A percentile compares a stretch with the other conserved stretches of the same genome.
Evolutionary conservation across 805 yeast species (phyloP).

Genomic region (Yamadazyma phyllophila): DNA sequence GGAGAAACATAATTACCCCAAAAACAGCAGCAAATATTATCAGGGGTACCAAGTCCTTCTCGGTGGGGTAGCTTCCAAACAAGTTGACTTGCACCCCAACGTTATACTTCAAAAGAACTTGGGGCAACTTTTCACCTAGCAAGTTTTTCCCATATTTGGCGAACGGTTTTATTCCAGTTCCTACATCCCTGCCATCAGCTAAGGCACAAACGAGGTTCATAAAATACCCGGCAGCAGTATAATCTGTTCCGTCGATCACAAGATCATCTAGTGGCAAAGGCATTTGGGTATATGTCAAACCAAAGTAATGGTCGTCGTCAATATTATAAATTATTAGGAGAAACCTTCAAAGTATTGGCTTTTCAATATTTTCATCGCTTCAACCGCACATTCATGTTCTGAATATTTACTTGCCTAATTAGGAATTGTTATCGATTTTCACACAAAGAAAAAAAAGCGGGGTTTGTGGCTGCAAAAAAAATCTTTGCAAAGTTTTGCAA

Average conservation of each 20-base stretch:
- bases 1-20: slow-evolving; percentile 44
- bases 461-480: slow-evolving; percentile 7
- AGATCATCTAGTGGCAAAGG: background rate
- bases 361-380: background rate
- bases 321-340: too few relatives aligned
- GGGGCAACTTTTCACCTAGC: slow-evolving; percentile 40
- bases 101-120: slow-evolving; percentile 33
- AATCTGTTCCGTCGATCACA: slow-evolving; percentile 6
- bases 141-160: slow-evolving; percentile 20
- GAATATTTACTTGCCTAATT: slow-evolving; percentile 3
- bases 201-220: slow-evolving; percentile 22
- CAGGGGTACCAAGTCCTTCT: slow-evolving; percentile 55
- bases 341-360: background rate
- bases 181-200: slow-evolving; percentile 26
- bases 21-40: slow-evolving; percentile 55
- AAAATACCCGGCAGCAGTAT: slow-evolving; percentile 26
- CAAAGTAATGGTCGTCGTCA: too few relatives aligned
- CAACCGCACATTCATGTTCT: background rate
- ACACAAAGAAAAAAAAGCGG: background rate
- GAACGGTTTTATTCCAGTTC: slow-evolving; percentile 23
- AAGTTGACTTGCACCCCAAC: slow-evolving; percentile 44
- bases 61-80: slow-evolving; percentile 63
- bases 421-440: background rate
- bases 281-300: background rate
- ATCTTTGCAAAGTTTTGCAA: background rate